These are phyloP conservation scores for Pezicula carpinea DNA, from an alignment of 2,329 filamentous ascomycete species.

Conservation along the genomic window DNA sequence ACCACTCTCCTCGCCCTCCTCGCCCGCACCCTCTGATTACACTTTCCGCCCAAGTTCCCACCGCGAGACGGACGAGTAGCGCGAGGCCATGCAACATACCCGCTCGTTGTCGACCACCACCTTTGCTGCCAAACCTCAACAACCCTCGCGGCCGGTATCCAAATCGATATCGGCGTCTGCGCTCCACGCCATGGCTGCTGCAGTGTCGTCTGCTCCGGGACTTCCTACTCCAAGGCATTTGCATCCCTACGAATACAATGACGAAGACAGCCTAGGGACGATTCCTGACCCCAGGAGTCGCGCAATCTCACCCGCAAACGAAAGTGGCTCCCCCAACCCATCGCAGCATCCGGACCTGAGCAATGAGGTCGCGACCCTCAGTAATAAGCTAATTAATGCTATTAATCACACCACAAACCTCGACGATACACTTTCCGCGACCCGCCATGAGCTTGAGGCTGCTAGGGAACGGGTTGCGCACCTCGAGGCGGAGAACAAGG, in stretches of 20 bases:
- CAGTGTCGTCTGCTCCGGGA: constrained; percentile 18
- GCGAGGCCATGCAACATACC: constrained; percentile 39
- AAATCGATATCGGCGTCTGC: constrained; percentile 35
- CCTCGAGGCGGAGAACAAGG: constrained; percentile 57
- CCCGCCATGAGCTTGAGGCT: constrained; percentile 76
- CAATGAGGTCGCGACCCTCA: constrained; percentile 80
- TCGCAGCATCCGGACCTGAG: constrained; percentile 51
- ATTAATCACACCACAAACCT: constrained; percentile 94
- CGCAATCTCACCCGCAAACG: constrained; percentile 41
- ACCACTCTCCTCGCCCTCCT: neutral
- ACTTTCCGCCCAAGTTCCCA: neutral
- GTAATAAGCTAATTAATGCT: constrained; percentile 92
- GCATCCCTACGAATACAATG: constrained; percentile 32
- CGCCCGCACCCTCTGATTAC: neutral
- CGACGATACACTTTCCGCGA: constrained; percentile 80
- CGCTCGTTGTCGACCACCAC: constrained; percentile 50
- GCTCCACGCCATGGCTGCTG: constrained; percentile 33
- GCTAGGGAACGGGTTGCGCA: constrained; percentile 62
- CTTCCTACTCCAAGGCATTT: constrained; percentile 21
- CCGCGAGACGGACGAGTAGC: neutral
- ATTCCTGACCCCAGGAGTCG: constrained; percentile 60
- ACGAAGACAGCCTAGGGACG: constrained; percentile 61
- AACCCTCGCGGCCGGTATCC: constrained; percentile 28
- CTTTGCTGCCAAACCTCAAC: constrained; percentile 36
- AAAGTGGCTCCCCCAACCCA: constrained; percentile 28